phyloP scores from a whole-genome alignment of 805 yeast species.

The Wickerhamomyces strasburgensis region DNA sequence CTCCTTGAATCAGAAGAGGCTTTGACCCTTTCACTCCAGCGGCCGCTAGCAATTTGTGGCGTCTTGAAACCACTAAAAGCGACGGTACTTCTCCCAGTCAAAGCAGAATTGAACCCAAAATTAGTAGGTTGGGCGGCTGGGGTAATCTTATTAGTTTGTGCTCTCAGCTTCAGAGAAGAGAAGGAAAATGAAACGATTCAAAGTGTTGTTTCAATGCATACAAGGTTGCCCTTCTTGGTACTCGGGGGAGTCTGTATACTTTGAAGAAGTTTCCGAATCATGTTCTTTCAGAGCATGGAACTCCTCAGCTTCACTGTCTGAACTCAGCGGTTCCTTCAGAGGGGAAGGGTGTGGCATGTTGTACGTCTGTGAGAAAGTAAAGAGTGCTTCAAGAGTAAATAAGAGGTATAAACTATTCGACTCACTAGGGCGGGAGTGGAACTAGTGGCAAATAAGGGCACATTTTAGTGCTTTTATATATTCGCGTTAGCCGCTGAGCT shows the following conservation, averaged over 20 bases:
- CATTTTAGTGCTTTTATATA: background rate
- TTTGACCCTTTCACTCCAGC: conserved; percentile 38
- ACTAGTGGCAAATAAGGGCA: background rate
- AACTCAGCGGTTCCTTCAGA: background rate
- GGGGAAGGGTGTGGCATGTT: conserved; percentile 9
- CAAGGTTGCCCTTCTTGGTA: conserved; percentile 18
- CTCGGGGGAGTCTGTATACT: conserved; percentile 28
- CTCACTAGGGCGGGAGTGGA: background rate
- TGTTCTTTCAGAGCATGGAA: conserved; percentile 1
- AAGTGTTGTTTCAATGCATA: no score
- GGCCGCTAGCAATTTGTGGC: conserved; percentile 82
- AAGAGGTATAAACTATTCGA: background rate
- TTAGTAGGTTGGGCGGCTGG: conserved; percentile 12
- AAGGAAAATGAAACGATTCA: conserved; percentile 9
- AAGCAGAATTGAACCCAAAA: conserved; percentile 24
- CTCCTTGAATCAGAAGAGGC: conserved; percentile 26
- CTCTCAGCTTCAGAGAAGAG: conserved; percentile 1
- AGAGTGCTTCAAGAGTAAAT: background rate
- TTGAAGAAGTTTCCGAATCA: conserved; percentile 16
- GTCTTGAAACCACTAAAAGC: conserved; percentile 96
- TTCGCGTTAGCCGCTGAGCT: background rate
- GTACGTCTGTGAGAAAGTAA: background rate
- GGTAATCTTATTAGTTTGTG: background rate
- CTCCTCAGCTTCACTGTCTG: conserved; percentile 2
- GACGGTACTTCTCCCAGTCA: conserved; percentile 35